Evolutionary conservation across 768 basidiomycete species (phyloP), one percentile per base, ranked within the genome.

Genomic region (Kwoniella sp.): DNA sequence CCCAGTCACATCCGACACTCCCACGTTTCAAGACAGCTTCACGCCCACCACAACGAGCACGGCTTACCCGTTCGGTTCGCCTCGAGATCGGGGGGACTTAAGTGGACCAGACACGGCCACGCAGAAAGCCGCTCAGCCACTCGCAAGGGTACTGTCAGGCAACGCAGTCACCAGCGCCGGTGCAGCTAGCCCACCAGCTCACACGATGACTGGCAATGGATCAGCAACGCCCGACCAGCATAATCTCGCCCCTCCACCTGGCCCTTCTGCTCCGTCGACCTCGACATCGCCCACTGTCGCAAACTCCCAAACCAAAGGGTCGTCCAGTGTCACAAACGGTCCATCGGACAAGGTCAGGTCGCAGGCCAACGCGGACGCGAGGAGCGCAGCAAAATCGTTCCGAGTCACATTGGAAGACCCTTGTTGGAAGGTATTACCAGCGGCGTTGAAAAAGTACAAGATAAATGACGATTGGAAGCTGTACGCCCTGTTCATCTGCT

Each of bases 401-500:
- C 90, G 93, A 74, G 93, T 99, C 54, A 95, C 88, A 60, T 74
- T 99, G 51, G 93, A 98, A 48, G 95, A 99, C 71, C 95, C 95
- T 0, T 95, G 93, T 27, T 98, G 88, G 86, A 98, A 98, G 71
- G 95, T 99, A 19, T 78, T 99, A 14, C 95, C 95, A 1, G 95
- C 95, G 0, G 95, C 95, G 14, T 78, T 99, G 58, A 96, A 96
- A 77, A 98, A 98, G 75, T 99, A 99, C 74, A 91, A 89, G 69
- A 98, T 98, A 76, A 90, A 93, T 73, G 95, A 98, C 59, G 92
- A 88, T 73, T 99, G 95, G 95, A 86, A 90, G 78, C 88, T 90
- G 66, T 99, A 98, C 77, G 95, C 95, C 25, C 88, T 99, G 86
- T 99, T 99, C 76, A 98, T 99, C 56, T 98, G 93, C 65, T 96